Percentiles rank a stretch among this genome's conserved stretches.
These are phyloP conservation scores for Clonostachys solani DNA, from an alignment of 2,329 filamentous ascomycete genomes.

Conservation along the genomic window DNA sequence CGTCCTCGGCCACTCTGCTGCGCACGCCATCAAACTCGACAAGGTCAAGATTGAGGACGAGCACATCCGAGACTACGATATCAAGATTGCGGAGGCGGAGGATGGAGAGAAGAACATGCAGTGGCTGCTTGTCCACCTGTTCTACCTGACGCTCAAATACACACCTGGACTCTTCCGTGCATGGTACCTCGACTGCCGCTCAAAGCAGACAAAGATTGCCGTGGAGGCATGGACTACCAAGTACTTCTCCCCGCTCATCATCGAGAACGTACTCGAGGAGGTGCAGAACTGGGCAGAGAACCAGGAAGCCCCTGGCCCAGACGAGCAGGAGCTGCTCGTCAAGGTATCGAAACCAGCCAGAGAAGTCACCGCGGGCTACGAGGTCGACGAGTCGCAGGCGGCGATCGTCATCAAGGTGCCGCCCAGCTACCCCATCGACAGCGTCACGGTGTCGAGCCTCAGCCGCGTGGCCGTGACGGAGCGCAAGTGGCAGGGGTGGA, in stretches of 20 bases:
- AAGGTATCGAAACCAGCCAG: conserved; percentile 67
- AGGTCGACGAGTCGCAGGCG: conserved; percentile 82
- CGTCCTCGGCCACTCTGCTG: conserved; percentile 74
- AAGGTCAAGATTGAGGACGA: conserved; percentile 56
- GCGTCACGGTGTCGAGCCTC: conserved; percentile 70
- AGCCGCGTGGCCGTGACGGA: conserved; percentile 86
- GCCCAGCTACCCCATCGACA: conserved; percentile 75
- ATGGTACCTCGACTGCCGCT: conserved; percentile 82
- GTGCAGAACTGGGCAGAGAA: conserved; percentile 62
- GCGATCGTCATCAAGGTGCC: conserved; percentile 81
- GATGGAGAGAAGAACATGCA: conserved; percentile 69
- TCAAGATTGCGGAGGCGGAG: conserved; percentile 50
- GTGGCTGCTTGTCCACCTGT: conserved; percentile 81
- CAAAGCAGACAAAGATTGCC: conserved; percentile 72
- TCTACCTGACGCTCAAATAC: conserved; percentile 75
- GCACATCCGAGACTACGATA: conserved; percentile 51
- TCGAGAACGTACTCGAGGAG: conserved; percentile 60
- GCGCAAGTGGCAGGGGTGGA: conserved; percentile 89
- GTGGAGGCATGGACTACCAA: conserved; percentile 84
- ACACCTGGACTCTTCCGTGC: conserved; percentile 73
- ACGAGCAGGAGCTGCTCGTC: conserved; percentile 56
- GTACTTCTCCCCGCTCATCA: conserved; percentile 70
- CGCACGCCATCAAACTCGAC: conserved; percentile 70
- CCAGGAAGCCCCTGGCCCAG: conserved; percentile 39
- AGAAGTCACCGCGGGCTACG: conserved; percentile 81